Percentiles rank a stretch among this genome's conserved stretches.
Conservation (phyloP, 805 yeast genomes). For the Blastobotrys parvus region DNA sequence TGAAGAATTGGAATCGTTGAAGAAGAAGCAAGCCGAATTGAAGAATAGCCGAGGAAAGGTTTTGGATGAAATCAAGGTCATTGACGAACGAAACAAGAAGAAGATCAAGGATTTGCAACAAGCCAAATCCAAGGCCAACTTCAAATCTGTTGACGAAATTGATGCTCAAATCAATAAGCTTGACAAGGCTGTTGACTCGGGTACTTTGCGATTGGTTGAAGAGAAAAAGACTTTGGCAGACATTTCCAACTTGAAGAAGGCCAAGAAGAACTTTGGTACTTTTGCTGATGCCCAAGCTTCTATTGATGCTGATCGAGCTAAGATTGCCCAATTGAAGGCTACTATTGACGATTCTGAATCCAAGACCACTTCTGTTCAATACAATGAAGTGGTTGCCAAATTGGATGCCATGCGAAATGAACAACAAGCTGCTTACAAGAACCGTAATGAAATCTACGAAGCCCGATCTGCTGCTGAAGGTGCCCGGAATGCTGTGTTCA, state of each 20-base stretch:
- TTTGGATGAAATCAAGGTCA: constrained; percentile 57
- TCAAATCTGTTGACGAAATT: constrained; percentile 35
- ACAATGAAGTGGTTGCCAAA: constrained; percentile 55
- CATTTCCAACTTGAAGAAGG: constrained; percentile 71
- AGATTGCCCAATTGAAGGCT: constrained; percentile 68
- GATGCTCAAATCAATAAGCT: constrained; percentile 32
- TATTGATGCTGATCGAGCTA: constrained; percentile 68
- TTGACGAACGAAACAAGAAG: constrained; percentile 65
- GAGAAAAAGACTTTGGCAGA: constrained; percentile 83
- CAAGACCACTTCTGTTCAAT: constrained; percentile 59
- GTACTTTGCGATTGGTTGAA: constrained; percentile 77
- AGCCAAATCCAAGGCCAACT: constrained; percentile 60
- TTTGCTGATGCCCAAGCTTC: constrained; percentile 69
- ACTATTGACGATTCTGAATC: constrained; percentile 47
- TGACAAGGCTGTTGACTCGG: constrained; percentile 70
- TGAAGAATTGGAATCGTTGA: constrained; percentile 38
- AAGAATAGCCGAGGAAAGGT: constrained; percentile 38
- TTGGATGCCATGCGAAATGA: constrained; percentile 56
- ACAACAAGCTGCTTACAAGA: constrained; percentile 54
- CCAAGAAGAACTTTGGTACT: constrained; percentile 66
- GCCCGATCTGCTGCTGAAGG: constrained; percentile 60
- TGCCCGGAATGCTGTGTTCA: constrained; percentile 61
- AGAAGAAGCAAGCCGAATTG: constrained; percentile 37
- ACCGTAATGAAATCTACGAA: constrained; percentile 54
- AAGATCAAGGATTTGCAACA: constrained; percentile 67